Evolutionary conservation across 192 early-diverging fungal species (phyloP).

Genomic region (Polychytrium aggregatum): DNA sequence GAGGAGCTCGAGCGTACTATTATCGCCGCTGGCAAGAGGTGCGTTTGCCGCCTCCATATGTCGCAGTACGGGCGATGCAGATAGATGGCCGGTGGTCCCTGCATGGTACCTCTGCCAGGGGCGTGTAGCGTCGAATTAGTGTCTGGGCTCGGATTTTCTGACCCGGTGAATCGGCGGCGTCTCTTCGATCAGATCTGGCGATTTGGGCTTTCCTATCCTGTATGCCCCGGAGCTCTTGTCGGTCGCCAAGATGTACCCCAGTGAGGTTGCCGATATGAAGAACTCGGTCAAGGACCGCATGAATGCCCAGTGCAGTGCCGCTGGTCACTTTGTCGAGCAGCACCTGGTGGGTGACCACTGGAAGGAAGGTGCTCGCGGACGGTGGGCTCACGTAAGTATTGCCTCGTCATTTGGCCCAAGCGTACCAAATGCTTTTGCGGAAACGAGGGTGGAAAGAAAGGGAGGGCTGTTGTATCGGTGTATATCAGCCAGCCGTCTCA

Average conservation of each 20-base stretch:
- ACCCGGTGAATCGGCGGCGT: too few relatives aligned
- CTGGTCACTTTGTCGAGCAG: conserved; percentile 37
- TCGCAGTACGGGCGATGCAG: too few relatives aligned
- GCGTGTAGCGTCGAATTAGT: too few relatives aligned
- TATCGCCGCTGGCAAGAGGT: conserved; percentile 23
- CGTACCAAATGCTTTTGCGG: too few relatives aligned
- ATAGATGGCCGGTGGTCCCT: too few relatives aligned
- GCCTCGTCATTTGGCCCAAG: conserved; percentile 7
- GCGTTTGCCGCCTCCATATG: too few relatives aligned
- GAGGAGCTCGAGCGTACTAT: conserved; percentile 26
- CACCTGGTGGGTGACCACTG: conserved; percentile 24
- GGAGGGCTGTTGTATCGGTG: too few relatives aligned
- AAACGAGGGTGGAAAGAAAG: too few relatives aligned
- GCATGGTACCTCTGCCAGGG: too few relatives aligned
- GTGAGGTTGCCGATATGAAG: conserved; percentile 36
- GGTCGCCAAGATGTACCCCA: conserved; percentile 17
- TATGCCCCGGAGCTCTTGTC: conserved; percentile 24
- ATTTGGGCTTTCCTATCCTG: conserved; percentile 12
- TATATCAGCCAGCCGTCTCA: too few relatives aligned
- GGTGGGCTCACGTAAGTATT: conserved; percentile 36
- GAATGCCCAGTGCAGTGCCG: conserved; percentile 31
- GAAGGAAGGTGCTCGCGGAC: too few relatives aligned
- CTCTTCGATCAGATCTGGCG: too few relatives aligned
- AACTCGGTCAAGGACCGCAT: conserved; percentile 32
- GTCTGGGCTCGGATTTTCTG: conserved; percentile 22